Evolutionary conservation across 1,284 basidiomycete species (phyloP).

Genomic region (Trametes polyzona): DNA sequence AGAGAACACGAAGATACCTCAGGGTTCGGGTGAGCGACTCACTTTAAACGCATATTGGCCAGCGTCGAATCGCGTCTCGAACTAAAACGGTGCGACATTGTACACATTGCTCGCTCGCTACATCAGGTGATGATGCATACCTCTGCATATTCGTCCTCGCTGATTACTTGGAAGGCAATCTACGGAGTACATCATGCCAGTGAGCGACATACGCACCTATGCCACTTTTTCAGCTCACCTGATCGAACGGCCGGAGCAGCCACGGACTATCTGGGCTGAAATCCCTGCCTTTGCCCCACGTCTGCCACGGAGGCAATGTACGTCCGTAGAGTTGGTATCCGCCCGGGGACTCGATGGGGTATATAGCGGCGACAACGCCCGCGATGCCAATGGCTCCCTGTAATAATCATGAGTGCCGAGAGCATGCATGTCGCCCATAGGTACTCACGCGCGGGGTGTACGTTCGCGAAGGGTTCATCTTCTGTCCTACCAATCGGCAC

Average conservation of each 20-base stretch:
- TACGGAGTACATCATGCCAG: conserved; percentile 24
- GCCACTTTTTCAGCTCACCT: conserved; percentile 45
- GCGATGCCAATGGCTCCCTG: conserved; percentile 70
- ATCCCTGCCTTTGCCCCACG: conserved; percentile 57
- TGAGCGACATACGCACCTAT: neutral
- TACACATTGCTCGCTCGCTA: neutral
- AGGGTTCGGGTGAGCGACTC: neutral
- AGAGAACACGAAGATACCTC: no score
- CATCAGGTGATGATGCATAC: no score
- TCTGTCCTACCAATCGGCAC: conserved; percentile 61
- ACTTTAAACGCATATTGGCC: conserved; percentile 65
- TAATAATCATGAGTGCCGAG: neutral
- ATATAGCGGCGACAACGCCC: conserved; percentile 64
- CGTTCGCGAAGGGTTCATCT: conserved; percentile 69
- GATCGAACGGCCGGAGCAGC: conserved; percentile 68
- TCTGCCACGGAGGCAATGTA: conserved; percentile 63
- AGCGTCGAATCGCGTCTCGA: conserved; percentile 62
- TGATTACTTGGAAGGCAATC: conserved; percentile 52
- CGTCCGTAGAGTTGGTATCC: conserved; percentile 68
- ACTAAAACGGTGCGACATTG: conserved; percentile 34
- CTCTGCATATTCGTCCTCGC: conserved; percentile 50
- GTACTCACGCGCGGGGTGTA: conserved; percentile 58
- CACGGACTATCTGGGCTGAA: conserved; percentile 57
- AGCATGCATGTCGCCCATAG: neutral
- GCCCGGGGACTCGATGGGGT: conserved; percentile 68